Evolutionary conservation across 2,329 filamentous ascomycete genomes (phyloP), one percentile per base, ranked within the genome.

Genomic region (Fonsecaea erecta): DNA sequence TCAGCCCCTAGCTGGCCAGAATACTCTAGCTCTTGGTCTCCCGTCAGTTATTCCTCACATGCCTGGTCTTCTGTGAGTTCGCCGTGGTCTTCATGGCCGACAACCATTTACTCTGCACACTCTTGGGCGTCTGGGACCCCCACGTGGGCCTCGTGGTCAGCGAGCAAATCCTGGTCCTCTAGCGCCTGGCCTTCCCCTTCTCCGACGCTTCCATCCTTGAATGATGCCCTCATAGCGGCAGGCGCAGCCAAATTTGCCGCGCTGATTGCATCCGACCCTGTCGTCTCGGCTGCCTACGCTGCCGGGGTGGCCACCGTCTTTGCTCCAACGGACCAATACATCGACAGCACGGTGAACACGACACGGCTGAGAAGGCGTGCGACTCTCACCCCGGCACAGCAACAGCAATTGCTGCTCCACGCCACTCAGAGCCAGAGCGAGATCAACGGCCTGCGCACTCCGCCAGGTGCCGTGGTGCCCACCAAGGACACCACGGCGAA

Each of bases 401-500:
- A 60, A 35, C 56, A 60, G 43, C 56, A 60, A 28, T 26, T 60
- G 26, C 43, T 60, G 6, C 56, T 60, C 16, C 56, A 60, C 18
- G 56, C 56, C 28, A 48, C 56, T 24, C 56, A 60, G 12, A 37
- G 30, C 18, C 56, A 60, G 40, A 60, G 56, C 46, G 46, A 60
- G 30, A 60, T 60, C 56, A 60, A 60, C 26, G 56, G 56, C 28
- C 46, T 60, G 8, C 43, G 56, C 3, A 60, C 56, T 4, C 56
- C 56, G 16, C 56, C 56, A 7, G 56, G 56, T 3, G 46, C 26
- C 4, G 56, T 60, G 26, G 56, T 60, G 6, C n/a, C 56, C 11
- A 60, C 56, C 28, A 60, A 60, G n/a, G 56, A 60, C 43, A 34
- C 40, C 56, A 60, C 21, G 3, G 56, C 56, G 16, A 60, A 60